phyloP scores from a whole-genome alignment of 2,329 filamentous ascomycete genomes.

The Botryosphaeria dothidea region DNA sequence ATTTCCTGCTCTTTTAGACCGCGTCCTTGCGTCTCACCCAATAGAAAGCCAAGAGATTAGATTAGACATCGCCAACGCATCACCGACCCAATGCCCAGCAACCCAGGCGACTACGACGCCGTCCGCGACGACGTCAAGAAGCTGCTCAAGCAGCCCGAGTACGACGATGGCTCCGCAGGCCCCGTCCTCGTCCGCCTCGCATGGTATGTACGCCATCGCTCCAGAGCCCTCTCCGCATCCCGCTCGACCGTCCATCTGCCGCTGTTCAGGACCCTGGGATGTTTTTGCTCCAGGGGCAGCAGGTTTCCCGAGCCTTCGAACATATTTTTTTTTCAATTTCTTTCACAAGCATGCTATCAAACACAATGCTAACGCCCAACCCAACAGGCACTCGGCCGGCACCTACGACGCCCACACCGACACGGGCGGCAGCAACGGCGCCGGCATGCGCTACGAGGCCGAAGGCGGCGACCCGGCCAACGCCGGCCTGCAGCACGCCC shows the following conservation, averaged over 20 bases:
- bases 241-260: background rate
- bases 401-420: conserved; percentile 61
- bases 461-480: conserved; percentile 67
- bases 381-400: conserved; percentile 61
- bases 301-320: background rate
- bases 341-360: background rate
- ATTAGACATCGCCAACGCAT: conserved; percentile 1
- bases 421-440: conserved; percentile 65
- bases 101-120: conserved; percentile 38
- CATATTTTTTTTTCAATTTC: background rate
- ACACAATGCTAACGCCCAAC: background rate
- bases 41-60: conserved; percentile 12
- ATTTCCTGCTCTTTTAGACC: background rate
- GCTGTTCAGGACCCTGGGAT: conserved; percentile 8
- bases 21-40: background rate
- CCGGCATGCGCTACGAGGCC: conserved; percentile 65
- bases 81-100: conserved; percentile 23
- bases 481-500: conserved; percentile 64
- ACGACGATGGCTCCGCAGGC: conserved; percentile 66
- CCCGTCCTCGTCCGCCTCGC: conserved; percentile 65
- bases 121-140: conserved; percentile 57
- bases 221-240: background rate
- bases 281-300: background rate
- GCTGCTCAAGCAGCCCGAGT: conserved; percentile 60
- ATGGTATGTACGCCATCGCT: conserved; percentile 46